A percentile compares a stretch with the other conserved stretches of the same genome.
phyloP scores from a whole-genome alignment of 495 filamentous ascomycete species.

The Viridothelium virens region DNA sequence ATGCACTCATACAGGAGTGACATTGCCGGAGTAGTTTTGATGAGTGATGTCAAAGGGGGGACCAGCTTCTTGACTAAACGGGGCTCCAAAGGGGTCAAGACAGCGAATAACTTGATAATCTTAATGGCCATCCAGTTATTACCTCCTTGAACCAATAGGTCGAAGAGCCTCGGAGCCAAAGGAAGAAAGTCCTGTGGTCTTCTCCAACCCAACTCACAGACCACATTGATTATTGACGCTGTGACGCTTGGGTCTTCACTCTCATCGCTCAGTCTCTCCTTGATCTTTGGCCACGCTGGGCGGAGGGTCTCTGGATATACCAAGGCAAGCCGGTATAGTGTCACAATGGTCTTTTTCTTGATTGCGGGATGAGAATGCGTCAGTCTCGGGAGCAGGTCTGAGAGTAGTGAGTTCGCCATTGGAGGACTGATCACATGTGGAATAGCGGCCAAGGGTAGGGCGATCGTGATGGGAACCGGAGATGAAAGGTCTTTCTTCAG shows the following conservation, averaged over 20 bases:
- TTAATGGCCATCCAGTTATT: slow-evolving; percentile 99
- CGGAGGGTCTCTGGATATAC: slow-evolving; percentile 92
- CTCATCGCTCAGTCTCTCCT: slow-evolving; percentile 85
- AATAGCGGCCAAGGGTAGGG: slow-evolving; percentile 75
- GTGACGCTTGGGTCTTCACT: slow-evolving; percentile 88
- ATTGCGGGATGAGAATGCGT: slow-evolving; percentile 74
- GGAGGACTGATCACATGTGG: slow-evolving; percentile 89
- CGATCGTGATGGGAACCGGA: slow-evolving; percentile 62
- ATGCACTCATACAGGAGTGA: slow-evolving; percentile 96
- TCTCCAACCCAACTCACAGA: slow-evolving; percentile 92
- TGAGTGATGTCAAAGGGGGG: slow-evolving; percentile 86
- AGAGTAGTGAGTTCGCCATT: slow-evolving; percentile 76
- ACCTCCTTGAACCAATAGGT: slow-evolving; percentile 79
- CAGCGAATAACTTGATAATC: slow-evolving; percentile 97
- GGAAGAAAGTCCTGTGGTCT: slow-evolving; percentile 90
- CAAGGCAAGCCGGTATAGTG: slow-evolving; percentile 81
- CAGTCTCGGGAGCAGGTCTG: slow-evolving; percentile 78
- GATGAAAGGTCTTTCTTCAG: slow-evolving; percentile 92
- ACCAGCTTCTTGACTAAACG: slow-evolving; percentile 86
- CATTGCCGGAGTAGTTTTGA: slow-evolving; percentile 91
- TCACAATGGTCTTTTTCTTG: slow-evolving; percentile 90
- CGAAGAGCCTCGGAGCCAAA: slow-evolving; percentile 83
- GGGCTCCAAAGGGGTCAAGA: slow-evolving; percentile 85
- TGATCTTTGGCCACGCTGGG: slow-evolving; percentile 92
- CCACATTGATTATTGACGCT: slow-evolving; percentile 88